Evolutionary conservation across 2,329 filamentous ascomycete genomes (phyloP).

Genomic region (Sclerotinia trifoliorum): DNA sequence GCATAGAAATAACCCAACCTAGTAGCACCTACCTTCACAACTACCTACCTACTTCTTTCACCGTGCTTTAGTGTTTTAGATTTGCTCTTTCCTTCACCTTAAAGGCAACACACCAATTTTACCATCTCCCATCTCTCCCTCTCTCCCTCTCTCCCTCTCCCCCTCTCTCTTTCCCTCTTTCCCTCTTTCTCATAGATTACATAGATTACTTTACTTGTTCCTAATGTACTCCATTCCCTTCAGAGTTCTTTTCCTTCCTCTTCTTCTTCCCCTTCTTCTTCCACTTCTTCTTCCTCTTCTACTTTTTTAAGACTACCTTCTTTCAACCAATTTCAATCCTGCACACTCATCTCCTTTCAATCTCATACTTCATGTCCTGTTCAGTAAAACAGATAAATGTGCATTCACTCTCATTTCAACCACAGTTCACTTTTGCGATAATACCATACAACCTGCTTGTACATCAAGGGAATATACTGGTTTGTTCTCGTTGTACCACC

Average conservation of each 20-base stretch:
- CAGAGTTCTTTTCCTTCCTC: background rate
- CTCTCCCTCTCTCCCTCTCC: background rate
- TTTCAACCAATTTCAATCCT: background rate
- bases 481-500: conserved; percentile 19
- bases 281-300: no score
- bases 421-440: conserved; percentile 1
- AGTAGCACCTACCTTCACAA: background rate
- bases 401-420: conserved; percentile 13
- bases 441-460: conserved; percentile 3
- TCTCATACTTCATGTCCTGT: background rate
- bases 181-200: background rate
- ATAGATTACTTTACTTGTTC: background rate
- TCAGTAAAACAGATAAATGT: conserved; percentile 7
- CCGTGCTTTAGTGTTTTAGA: no score
- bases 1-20: no score
- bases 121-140: background rate
- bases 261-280: background rate
- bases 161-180: background rate
- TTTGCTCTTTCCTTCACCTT: background rate
- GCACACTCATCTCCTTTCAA: background rate
- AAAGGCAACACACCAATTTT: background rate
- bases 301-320: background rate
- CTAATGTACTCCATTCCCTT: background rate
- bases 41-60: no score
- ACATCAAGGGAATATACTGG: background rate